Base-by-base conservation (phyloP, 2,329 filamentous ascomycete species). In the Fusarium aywerte region DNA sequence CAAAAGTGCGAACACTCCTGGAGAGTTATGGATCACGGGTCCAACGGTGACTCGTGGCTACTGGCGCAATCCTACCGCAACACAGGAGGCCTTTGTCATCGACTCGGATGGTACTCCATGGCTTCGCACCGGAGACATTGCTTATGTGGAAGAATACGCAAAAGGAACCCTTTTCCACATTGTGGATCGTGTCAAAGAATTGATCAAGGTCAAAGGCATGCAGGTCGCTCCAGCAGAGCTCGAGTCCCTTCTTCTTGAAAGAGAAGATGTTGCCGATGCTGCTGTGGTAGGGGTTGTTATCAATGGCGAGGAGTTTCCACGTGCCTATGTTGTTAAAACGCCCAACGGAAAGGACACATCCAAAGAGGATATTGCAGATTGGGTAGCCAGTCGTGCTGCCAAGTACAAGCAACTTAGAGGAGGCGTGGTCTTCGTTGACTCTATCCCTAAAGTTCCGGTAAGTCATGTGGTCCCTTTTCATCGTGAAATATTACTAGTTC, bases 31-130 rank as follows among this genome's bases (percentile, higher is more conserved):
- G 87, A 81, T 95, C 7, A 83, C 86, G 1, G 90, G 86, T 0
- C 92, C 91, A 4, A 92, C 87, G 32, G 80, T 95, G 42, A 90
- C 93, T 85, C 87, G 86, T 61, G 89, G 90, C 7, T 96, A 96
- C 77, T 95, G 91, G 89, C 82, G 84, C 40, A 92, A 90, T 62
- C 84, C 87, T 0, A 81, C 87, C 40, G 91, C 90, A 3, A 94
- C 92, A 1, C 77, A 77, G 13, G 85, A 88, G 42, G 89, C 89
- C 1, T 70, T 84, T 4, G 76, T 80, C 31, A 70, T 76, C 7
- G 84, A 85, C 62, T 61, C 74, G 3, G 79, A 82, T 59, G 84
- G 83, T 43, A 83, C 80, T 29, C 78, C 88, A 18, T 94, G 92
- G 91, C 77, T 94, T 62, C 88, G 87, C 73, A 93, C 91, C 1